Evolutionary conservation across 164 flowering plant species (phyloP), one percentile per base, ranked within the genome.

Genomic region (Aristolochia californica): DNA sequence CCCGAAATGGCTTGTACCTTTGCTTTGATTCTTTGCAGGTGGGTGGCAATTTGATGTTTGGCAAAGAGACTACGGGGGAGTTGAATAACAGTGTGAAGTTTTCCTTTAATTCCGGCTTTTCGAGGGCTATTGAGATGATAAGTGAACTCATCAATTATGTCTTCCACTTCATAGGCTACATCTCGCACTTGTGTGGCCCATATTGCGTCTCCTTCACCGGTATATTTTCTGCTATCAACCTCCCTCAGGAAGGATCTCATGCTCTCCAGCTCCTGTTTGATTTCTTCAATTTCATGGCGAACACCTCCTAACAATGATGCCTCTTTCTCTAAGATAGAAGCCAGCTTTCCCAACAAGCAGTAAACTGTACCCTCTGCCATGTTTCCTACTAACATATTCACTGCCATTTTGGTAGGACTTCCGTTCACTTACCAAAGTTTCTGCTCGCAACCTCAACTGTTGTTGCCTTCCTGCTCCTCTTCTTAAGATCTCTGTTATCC

Each of bases 211-310:
- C 53, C 23, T 50, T 15, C 53, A 7, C 34, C 7, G 3, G 34
- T 28, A 7, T 28, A 1, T 21, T 18, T 18, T 3, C 13, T 50
- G 11, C 13, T 21, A 17, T 22, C 53, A 17, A 12, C 20, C 26
- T 45, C 61, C 23, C n/a, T 45, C 26, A 45, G 17, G 52, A 58
- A 58, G 23, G 51, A 45, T 45, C n/a, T 13, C 38, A 58, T 58
- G 52, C 61, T 59, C 28, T 52, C 23, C 26, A 68, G 77, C 81
- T 82, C 74, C 27, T 40, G 20, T 28, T 20, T 43, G 27, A 43
- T 43, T 38, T 56, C 48, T 5, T 56, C 59, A 13, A 23, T 5
- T 22, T 43, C 24, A 13, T 13, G 23, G 20, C 24, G 27, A 5
- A 43, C 17, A 40, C 59, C 49, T 56, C 59, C 16, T 5, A 56